These are phyloP conservation scores for Epichloe glyceriae DNA, from an alignment of 2,329 filamentous ascomycete genomes.

Conservation along the genomic window DNA sequence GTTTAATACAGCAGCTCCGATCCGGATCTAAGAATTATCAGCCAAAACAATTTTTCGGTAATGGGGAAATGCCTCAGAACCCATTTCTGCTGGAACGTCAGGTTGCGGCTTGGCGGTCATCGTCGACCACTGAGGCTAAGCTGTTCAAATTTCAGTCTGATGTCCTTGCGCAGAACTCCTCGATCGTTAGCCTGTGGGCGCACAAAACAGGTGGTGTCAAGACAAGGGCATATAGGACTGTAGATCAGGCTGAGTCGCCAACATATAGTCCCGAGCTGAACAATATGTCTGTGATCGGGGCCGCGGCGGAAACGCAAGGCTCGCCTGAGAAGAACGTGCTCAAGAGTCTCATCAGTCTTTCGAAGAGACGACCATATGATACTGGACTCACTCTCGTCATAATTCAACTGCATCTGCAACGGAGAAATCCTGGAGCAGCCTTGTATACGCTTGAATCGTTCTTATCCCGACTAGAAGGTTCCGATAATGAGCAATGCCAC, in stretches of 20 bases:
- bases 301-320: constrained; percentile 58
- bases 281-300: constrained; percentile 40
- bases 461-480: constrained; percentile 56
- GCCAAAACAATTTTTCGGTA: constrained; percentile 47
- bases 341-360: constrained; percentile 52
- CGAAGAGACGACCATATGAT: constrained; percentile 65
- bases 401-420: constrained; percentile 66
- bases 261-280: constrained; percentile 21
- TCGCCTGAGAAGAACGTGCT: constrained; percentile 53
- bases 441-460: constrained; percentile 64
- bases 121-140: constrained; percentile 43
- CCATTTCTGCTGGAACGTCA: constrained; percentile 55
- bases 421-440: constrained; percentile 59
- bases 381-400: constrained; percentile 69
- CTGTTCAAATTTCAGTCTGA: constrained; percentile 57
- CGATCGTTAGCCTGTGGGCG: constrained; percentile 50
- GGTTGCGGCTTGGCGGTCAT: constrained; percentile 36
- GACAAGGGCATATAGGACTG: constrained; percentile 30
- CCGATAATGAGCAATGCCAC: constrained; percentile 39
- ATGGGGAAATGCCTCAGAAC: constrained; percentile 36
- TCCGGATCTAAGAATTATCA: constrained; percentile 50
- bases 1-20: constrained; percentile 44
- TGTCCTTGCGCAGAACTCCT: constrained; percentile 46
- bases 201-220: constrained; percentile 54
- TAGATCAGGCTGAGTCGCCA: constrained; percentile 18